Evolutionary conservation across 257 asterid genomes (phyloP).

Genomic region (Solanum corneliomulleri): DNA sequence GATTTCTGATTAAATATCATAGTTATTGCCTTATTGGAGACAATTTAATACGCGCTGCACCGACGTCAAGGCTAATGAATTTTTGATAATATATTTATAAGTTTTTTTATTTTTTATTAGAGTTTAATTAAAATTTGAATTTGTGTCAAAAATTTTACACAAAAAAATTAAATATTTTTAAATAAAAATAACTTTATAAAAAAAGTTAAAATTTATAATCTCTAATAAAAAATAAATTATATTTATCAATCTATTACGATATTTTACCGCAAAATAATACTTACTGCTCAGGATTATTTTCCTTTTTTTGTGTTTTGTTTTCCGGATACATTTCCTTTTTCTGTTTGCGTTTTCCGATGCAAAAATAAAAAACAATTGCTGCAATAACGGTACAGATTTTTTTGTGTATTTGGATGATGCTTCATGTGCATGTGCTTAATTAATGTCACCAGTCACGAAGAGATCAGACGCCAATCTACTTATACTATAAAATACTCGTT

Average conservation of each 20-base stretch:
- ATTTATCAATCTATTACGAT: rapidly evolving
- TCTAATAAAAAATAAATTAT: rapidly evolving
- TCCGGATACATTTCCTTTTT: background rate
- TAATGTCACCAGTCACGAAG: background rate
- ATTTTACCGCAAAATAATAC: rapidly evolving
- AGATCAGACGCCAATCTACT: background rate
- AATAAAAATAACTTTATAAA: rapidly evolving
- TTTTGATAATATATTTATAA: background rate
- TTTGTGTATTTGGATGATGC: background rate
- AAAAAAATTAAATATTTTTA: rapidly evolving
- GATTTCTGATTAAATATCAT: background rate
- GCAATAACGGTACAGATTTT: background rate
- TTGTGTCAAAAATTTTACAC: rapidly evolving
- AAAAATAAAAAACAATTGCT: background rate
- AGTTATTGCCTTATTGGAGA: background rate
- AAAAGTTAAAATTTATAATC: rapidly evolving
- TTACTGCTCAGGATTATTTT: background rate
- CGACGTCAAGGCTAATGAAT: background rate
- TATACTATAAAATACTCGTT: no score
- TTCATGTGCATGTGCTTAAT: background rate
- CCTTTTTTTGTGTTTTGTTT: background rate
- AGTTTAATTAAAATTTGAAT: rapidly evolving
- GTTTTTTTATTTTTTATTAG: no score
- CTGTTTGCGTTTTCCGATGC: background rate
- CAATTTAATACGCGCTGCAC: background rate